A percentile compares a stretch with the other conserved stretches of the same genome.
Conservation (phyloP, 2,329 filamentous ascomycete genomes). For the Nigrospora oryzae region DNA sequence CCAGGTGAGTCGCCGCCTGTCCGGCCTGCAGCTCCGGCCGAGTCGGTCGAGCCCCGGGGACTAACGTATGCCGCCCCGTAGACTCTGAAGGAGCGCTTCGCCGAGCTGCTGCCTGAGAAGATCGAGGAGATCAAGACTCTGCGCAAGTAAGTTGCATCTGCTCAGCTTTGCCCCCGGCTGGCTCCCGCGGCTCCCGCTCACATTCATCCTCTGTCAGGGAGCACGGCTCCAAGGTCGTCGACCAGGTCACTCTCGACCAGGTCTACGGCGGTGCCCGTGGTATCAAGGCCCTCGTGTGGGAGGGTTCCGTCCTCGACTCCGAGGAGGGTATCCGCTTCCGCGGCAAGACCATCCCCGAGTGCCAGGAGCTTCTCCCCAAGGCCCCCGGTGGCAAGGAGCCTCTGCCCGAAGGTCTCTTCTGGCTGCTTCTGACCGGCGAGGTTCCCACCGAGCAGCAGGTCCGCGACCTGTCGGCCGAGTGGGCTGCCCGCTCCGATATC, state of each 20-base stretch:
- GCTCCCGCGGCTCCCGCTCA: conserved; percentile 11
- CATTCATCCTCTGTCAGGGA: conserved; percentile 48
- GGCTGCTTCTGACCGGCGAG: conserved; percentile 97
- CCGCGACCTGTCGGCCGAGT: conserved; percentile 94
- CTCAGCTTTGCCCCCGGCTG: not conserved
- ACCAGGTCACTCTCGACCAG: conserved; percentile 98
- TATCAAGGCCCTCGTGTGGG: conserved; percentile 98
- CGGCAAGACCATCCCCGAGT: conserved; percentile 98
- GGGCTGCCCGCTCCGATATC: conserved; percentile 93
- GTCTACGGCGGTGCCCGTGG: conserved; percentile 98
- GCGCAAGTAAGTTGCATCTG: conserved; percentile 62
- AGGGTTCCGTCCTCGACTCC: conserved; percentile 94
- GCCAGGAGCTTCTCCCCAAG: conserved; percentile 95
- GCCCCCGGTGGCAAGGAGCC: conserved; percentile 94
- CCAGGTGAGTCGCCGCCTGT: conserved; percentile 46
- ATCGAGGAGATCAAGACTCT: conserved; percentile 99
- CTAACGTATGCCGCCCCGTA: conserved; percentile 25
- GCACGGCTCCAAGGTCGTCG: conserved; percentile 88
- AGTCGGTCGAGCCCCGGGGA: too few relatives aligned
- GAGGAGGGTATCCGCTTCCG: conserved; percentile 99
- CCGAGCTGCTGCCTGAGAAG: conserved; percentile 89
- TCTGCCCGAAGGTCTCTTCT: conserved; percentile 98
- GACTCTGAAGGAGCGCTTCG: conserved; percentile 98
- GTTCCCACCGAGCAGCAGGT: conserved; percentile 97
- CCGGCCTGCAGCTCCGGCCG: too few relatives aligned